Evolutionary conservation across 495 filamentous ascomycete genomes (phyloP), one percentile per base, ranked within the genome.

Genomic region (Talaromyces liani): DNA sequence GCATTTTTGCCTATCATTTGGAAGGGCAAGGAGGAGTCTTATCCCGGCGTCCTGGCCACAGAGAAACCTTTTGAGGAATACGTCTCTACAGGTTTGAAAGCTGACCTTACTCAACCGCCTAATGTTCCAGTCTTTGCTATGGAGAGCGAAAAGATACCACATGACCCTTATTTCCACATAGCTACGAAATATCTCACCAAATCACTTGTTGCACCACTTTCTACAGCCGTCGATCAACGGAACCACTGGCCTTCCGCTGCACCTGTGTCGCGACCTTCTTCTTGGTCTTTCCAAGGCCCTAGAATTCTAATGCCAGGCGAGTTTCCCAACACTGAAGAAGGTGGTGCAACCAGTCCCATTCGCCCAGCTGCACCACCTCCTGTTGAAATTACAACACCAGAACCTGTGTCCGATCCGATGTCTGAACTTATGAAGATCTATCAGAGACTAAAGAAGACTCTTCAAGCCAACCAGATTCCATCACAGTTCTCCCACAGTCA

Each of bases 1-100:
- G 84, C 91, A 7, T 98, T 99, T 77, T 75, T 99, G 33, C 95
- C 95, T 2, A 92, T 98, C 57, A 89, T 94, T 34, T 99, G 95
- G 95, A 92, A 91, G 67, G 88, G 88, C 24, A 91, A 97, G 71
- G 89, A 93, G 65, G 90, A 94, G 69, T 80, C 83, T 1, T 89
- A 91, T 66, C 88, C 90, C 0, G 88, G 88, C 3, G 79, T 84
- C 5, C 65, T 96, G 56, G 79, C 84, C 29, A 71, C 85, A 1
- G 69, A 82, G 5, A 74, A 66, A 0, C 71, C 80, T 7, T 94
- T 96, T 69, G 81, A 86, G 16, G 75, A 84, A 6, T 96, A 72
- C 64, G 73, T 81, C 36, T 57, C 63, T 36, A 58, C 62, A 2
- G 73, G 74, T 9, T 62, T 80, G 29, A 74, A 72, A 60, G 57